Base-by-base conservation (phyloP, 139 green algal genomes). In the Chlamydomonas incerta region DNA sequence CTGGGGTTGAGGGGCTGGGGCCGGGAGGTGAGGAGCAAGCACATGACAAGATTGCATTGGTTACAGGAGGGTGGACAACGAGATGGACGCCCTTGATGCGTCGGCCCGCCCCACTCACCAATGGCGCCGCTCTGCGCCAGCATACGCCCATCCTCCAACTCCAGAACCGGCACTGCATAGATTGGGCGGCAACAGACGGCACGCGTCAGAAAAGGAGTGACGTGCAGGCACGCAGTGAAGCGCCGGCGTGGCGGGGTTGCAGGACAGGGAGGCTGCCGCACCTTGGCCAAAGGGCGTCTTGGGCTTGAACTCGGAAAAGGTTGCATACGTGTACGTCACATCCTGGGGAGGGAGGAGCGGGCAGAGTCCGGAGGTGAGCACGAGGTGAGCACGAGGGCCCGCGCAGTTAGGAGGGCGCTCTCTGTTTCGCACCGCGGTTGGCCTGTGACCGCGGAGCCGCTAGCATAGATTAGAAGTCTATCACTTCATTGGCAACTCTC, bases 61-160 rank as follows among this genome's bases (percentile, higher is more conserved):
- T 11, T 15, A 58, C 52, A 23, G 52, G 52, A 15, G 52, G 52
- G 13, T 58, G 11, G 52, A 11, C 52, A 11, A 58, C 52, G 15
- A 23, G 52, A 15, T 11, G 11, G 52, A 15, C 52, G 11, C 13
- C 13, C 13, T 58, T 23, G 13, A 11, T 58, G 13, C 52, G 15
- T 58, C 13, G 15, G 41, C 41, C 5, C 41, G 41, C 55, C 11
- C 15, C n/a, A 37, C 83, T 4, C 33, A 91, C 87, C 83, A 24
- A 91, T 89, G 0, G 88, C 88, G 34, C 82, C 83, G 67, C 73
- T 88, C 63, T 93, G 90, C 13, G 88, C 88, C 14, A 93, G 57
- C 63, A 86, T 81, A 28, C 79, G 83, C 29, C 88, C 90, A 35
- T 93, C 88, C 9, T 60, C 46, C 2, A 90, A 50, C 73, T 93